phyloP scores from a whole-genome alignment of 2,329 filamentous ascomycete species.

The Fusarium longipes region DNA sequence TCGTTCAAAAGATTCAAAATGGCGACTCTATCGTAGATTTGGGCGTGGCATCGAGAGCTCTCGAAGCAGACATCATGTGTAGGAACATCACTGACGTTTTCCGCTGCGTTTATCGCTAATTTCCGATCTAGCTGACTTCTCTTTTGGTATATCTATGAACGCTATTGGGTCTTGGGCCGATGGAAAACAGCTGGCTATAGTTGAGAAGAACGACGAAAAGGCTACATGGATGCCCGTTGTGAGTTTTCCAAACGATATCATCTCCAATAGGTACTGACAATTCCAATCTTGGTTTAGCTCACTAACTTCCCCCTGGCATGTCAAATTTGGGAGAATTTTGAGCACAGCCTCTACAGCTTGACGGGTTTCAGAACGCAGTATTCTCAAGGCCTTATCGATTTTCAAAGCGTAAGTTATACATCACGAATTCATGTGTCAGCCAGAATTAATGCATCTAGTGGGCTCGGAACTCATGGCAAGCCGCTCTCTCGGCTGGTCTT shows the following conservation, averaged over 20 bases:
- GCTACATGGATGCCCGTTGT: conserved; percentile 48
- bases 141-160: conserved; percentile 41
- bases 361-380: not conserved
- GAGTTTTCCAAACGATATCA: not conserved
- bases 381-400: not conserved
- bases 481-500: not conserved
- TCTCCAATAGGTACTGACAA: not conserved
- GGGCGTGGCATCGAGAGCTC: not conserved
- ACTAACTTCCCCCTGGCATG: not conserved
- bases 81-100: not conserved
- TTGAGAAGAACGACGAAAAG: conserved; percentile 47
- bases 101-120: not conserved
- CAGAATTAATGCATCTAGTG: not conserved
- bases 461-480: not conserved
- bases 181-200: conserved; percentile 38
- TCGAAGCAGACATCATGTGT: conserved; percentile 1
- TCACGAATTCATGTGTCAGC: too few species aligned
- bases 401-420: not conserved
- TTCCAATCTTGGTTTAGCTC: not conserved
- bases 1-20: conserved; percentile 12
- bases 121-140: conserved; percentile 40
- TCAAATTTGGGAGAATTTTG: not conserved
- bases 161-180: conserved; percentile 42
- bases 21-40: not conserved
- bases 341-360: not conserved